These are phyloP conservation scores for Podaxis sp. DNA, from an alignment of 768 basidiomycete genomes.

Conservation along the genomic window DNA sequence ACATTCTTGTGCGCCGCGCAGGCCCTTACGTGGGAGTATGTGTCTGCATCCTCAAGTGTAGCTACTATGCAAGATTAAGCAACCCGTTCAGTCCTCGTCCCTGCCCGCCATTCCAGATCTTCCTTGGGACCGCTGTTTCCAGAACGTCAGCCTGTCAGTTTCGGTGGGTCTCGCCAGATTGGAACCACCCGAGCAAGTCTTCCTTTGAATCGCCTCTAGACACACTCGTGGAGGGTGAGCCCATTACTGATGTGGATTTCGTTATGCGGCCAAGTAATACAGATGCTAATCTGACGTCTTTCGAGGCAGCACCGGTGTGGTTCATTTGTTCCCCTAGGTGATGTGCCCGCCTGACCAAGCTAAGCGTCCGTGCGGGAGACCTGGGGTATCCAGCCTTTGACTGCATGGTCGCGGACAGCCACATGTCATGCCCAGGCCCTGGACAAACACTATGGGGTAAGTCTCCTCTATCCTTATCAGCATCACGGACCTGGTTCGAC, in stretches of 20 bases:
- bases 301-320: conserved; percentile 29
- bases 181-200: conserved; percentile 76
- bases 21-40: not conserved
- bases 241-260: conserved; percentile 87
- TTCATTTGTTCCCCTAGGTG: not conserved
- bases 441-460: conserved; percentile 86
- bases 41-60: not conserved
- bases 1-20: not conserved
- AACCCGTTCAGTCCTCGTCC: not conserved
- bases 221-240: conserved; percentile 89
- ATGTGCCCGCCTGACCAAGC: not conserved
- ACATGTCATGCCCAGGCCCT: conserved; percentile 82
- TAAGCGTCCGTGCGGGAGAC: conserved; percentile 55
- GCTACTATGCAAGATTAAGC: conserved; percentile 5
- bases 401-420: conserved; percentile 81
- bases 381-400: conserved; percentile 88
- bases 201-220: conserved; percentile 55
- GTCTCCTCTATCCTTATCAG: conserved; percentile 25
- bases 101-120: conserved; percentile 61
- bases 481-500: conserved; percentile 7
- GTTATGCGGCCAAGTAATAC: conserved; percentile 43
- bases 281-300: no score
- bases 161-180: conserved; percentile 75
- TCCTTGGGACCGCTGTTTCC: conserved; percentile 60
- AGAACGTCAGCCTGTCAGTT: conserved; percentile 95